A percentile compares a stretch with the other conserved stretches of the same genome.
These are phyloP conservation scores for Annulohypoxylon moriforme DNA, from an alignment of 495 filamentous ascomycete species.

Conservation along the genomic window DNA sequence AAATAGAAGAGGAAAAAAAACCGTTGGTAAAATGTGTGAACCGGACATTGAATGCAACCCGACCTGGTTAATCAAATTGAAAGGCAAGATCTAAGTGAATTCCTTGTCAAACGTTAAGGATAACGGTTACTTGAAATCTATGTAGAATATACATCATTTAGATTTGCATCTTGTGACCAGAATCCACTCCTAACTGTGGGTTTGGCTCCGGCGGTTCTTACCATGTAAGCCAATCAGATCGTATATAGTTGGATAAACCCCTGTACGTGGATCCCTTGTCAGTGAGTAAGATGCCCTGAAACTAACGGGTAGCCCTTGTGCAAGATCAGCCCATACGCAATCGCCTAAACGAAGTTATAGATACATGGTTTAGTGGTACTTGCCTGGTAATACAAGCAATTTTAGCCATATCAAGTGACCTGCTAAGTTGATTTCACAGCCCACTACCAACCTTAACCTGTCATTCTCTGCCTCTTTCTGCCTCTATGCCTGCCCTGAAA, in stretches of 20 bases:
- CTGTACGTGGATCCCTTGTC: constrained; percentile 30
- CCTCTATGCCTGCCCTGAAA: constrained; percentile 14
- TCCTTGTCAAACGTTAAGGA: constrained; percentile 28
- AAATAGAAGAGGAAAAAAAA: constrained; percentile 13
- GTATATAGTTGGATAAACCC: not conserved
- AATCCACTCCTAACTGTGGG: constrained; percentile 39
- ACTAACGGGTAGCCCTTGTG: constrained; percentile 39
- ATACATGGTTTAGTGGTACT: constrained; percentile 21
- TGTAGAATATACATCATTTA: constrained; percentile 36
- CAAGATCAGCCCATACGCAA: constrained; percentile 41
- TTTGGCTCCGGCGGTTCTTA: constrained; percentile 42
- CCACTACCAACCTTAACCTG: constrained; percentile 14
- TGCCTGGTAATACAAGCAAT: constrained; percentile 23
- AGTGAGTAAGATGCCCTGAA: constrained; percentile 39
- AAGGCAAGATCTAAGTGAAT: constrained; percentile 9
- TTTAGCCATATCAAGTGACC: constrained; percentile 46
- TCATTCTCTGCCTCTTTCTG: not conserved
- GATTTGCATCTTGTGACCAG: constrained; percentile 45
- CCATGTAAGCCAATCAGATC: constrained; percentile 26
- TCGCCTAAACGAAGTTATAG: constrained; percentile 34
- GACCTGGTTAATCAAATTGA: constrained; percentile 30
- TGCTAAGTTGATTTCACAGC: constrained; percentile 31
- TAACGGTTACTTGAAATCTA: constrained; percentile 13
- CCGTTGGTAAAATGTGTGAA: constrained; percentile 24
- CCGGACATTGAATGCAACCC: constrained; percentile 31